Base-by-base conservation (phyloP, 306 rosid species). In the Cucurbita maxima region DNA sequence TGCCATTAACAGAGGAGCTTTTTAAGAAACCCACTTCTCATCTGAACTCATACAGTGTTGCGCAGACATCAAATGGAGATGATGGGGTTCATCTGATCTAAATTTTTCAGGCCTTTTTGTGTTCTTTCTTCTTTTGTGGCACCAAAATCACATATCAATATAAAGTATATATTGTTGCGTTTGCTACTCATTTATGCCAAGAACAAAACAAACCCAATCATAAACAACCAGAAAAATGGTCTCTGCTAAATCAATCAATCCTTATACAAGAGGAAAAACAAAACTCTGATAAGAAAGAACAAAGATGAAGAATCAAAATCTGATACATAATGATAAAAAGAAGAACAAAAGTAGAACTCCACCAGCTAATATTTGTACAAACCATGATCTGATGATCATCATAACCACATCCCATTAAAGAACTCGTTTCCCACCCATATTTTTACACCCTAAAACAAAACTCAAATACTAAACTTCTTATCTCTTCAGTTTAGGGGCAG, bases 281-380 rank as follows among this genome's bases (percentile, higher is more conserved):
- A 66, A 11, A 47, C 67, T 40, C 34, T 30, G 34, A 30, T 30
- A 30, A 12, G 38, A 38, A 19, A 67, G 25, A 75, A 67, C 73
- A 79, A 58, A 75, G 72, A 63, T 40, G 70, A 79, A 67, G 76
- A 40, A 67, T 5, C 62, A 79, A 74, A 82, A 78, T 75, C 75
- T 74, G 80, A 76, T 72, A 75, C 80, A 75, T 69, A 12, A 54
- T 59, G 14, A 61, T 58, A 82, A 79, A 58, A 76, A 72, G 44
- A 78, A 68, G 71, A 76, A 19, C 5, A 61, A 61, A 15, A 61
- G 16, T 19, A 59, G 13, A 38, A 66, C 55, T 44, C 72, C 72
- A 66, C 55, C 85, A 71, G 72, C 75, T 60, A 69, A 72, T 68
- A 78, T 84, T 84, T 85, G 84, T 82, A 85, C 83, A 76, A 77